Evolutionary conservation across 495 filamentous ascomycete genomes (phyloP).

Genomic region (Haplographium delicatum): DNA sequence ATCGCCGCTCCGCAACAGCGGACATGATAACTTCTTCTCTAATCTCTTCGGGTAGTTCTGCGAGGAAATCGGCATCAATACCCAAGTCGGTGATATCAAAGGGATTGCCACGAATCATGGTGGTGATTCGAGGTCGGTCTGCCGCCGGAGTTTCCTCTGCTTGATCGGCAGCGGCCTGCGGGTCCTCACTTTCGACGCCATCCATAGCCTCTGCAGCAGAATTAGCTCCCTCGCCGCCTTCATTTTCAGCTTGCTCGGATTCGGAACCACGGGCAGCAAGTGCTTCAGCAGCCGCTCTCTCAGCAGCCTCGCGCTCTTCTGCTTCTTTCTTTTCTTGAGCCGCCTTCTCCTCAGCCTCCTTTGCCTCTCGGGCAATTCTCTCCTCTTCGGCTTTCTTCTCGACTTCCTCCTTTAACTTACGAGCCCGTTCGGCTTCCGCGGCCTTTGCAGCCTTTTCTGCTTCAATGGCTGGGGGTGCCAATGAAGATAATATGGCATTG

Average conservation of each 20-base stretch:
- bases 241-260: conserved; percentile 28
- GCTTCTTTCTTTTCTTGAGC: conserved; percentile 49
- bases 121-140: conserved; percentile 56
- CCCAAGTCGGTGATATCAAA: conserved; percentile 90
- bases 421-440: conserved; percentile 47
- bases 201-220: conserved; percentile 67
- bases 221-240: conserved; percentile 15
- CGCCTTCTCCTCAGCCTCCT: conserved; percentile 56
- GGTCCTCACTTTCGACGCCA: conserved; percentile 50
- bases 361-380: conserved; percentile 48
- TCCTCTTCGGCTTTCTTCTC: conserved; percentile 50
- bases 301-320: conserved; percentile 50
- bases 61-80: conserved; percentile 90
- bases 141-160: conserved; percentile 16
- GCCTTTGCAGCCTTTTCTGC: conserved; percentile 61
- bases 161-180: conserved; percentile 3
- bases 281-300: conserved; percentile 40
- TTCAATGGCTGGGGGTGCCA: conserved; percentile 83
- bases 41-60: conserved; percentile 89
- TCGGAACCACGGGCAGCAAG: conserved; percentile 43
- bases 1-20: conserved; percentile 75
- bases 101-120: conserved; percentile 75
- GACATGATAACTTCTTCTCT: conserved; percentile 92
- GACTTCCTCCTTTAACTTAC: conserved; percentile 64
- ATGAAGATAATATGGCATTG: conserved; percentile 62